Evolutionary conservation across 768 basidiomycete genomes (phyloP), one percentile per base, ranked within the genome.

Genomic region (Auriscalpium orientale): DNA sequence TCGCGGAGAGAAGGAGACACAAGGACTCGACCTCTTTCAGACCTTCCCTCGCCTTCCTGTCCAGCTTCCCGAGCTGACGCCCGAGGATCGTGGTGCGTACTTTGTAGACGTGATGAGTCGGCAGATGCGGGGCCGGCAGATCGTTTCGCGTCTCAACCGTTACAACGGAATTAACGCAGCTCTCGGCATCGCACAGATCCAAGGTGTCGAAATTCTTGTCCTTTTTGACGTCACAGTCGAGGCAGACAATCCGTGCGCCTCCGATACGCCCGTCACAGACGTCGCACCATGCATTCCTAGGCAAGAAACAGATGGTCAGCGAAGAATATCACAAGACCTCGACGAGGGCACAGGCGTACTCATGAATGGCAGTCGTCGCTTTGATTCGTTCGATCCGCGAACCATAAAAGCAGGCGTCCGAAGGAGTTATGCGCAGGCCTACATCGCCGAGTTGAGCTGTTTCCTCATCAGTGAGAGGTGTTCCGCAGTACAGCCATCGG

Each of bases 41-140:
- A 18, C 13, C 7, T 7, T 12, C 40, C 13, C n/a, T 12, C 7
- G 40, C 40, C 7, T 43, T 18, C 40, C n/a, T 43, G 13, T 43
- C 13, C n/a, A 43, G 4, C n/a, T 18, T 43, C 40, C 40, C 12
- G 40, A 43, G 13, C n/a, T 43, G 40, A 18, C 40, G 40, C 13
- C 12, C 40, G n/a, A 18, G n/a, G n/a, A 43, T 16, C 61, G 35
- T 53, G 11, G 63, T 62, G 21, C 64, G 62, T 8, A 66, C 56
- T 47, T 70, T 70, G 54, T 70, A 54, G 5, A 71, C 56, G 48
- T 64, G 65, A 56, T 72, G 71, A n/a, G 53, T 56, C n/a, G 70
- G 63, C 13, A 64, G 59, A 53, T 72, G 71, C 2, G 62, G 53
- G 4, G 49, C 58, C 16, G 60, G 37, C 44, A 66, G 54, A 58